Base-by-base conservation (phyloP, 2,329 filamentous ascomycete genomes). In the Tolypocladium paradoxum region DNA sequence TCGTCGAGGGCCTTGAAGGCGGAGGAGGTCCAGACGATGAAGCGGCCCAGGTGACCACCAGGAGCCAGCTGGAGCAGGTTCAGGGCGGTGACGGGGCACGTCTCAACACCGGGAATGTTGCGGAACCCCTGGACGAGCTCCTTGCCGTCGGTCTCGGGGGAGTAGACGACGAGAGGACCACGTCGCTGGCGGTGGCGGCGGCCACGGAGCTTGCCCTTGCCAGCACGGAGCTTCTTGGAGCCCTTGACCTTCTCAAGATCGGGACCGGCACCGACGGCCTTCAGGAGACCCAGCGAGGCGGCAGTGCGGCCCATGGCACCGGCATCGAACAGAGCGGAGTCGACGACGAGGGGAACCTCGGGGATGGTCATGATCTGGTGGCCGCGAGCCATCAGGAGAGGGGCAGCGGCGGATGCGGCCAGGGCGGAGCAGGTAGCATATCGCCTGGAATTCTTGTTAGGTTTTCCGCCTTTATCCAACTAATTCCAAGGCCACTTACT, bases 61-160 rank as follows among this genome's bases (percentile, higher is more conserved):
- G 93, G 93, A 64, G 93, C 93, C 72, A 99, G 90, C 83, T 99
- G 93, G 74, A 99, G 90, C 69, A 97, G 91, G 85, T 97, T 96
- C 69, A 99, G 84, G 62, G 90, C 80, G 78, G 87, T 91, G 75
- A 96, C 91, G 65, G 91, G 86, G 70, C 82, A 91, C 63, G 90
- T 96, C 88, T 99, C 93, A 64, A 97, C 91, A 79, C 93, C 93
- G 69, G 93, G 84, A 70, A 99, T 88, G 87, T 99, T 99, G 83
- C 93, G 91, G 89, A 96, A 96, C 68, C 90, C 92, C 70, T 82
- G 83, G 72, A 92, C 82, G 64, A 99, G 84, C 73, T 95, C 88
- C 80, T 91, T 95, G 78, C 93, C 91, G 72, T 99, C 95, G 70
- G 86, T 83, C 74, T 91, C 88, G 66, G 91, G 87, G 82, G 95